phyloP scores from a whole-genome alignment of 1,284 basidiomycete species.

The Macrocybe sp. region DNA sequence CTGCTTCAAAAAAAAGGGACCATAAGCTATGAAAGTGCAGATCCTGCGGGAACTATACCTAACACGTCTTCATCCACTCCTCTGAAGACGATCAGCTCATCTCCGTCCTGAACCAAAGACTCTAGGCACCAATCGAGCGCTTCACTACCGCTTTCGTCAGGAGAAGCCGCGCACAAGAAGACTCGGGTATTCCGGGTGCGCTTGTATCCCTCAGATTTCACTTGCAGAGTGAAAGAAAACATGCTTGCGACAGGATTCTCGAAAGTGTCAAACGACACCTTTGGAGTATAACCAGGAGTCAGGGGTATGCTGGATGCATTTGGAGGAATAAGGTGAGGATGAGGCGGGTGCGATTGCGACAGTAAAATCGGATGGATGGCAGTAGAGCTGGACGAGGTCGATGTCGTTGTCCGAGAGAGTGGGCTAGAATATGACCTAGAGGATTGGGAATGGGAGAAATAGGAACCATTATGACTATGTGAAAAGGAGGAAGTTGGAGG shows the following conservation, averaged over 20 bases:
- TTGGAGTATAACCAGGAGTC: slow-evolving; percentile 54
- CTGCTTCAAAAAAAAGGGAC: slow-evolving; percentile 25
- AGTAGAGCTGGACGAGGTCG: too few relatives aligned
- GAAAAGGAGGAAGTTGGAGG: too few relatives aligned
- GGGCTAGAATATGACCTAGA: too few relatives aligned
- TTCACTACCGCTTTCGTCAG: slow-evolving; percentile 82
- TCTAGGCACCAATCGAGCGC: slow-evolving; percentile 91
- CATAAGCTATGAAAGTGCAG: not conserved
- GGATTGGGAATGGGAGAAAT: too few relatives aligned
- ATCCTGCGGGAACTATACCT: slow-evolving; percentile 36
- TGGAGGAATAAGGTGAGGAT: too few relatives aligned
- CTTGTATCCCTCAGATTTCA: slow-evolving; percentile 81
- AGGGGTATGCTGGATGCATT: not conserved
- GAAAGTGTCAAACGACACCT: slow-evolving; percentile 85
- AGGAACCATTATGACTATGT: too few relatives aligned
- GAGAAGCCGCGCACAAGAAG: slow-evolving; percentile 86
- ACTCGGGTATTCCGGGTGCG: slow-evolving; percentile 81
- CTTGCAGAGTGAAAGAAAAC: slow-evolving; percentile 73
- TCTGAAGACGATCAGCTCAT: slow-evolving; percentile 90
- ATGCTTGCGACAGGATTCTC: slow-evolving; percentile 69
- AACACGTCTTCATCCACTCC: slow-evolving; percentile 85
- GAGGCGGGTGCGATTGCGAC: too few relatives aligned
- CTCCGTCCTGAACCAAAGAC: slow-evolving; percentile 84
- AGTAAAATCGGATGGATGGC: too few relatives aligned
- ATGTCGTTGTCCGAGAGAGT: too few relatives aligned